phyloP scores from a whole-genome alignment of 2,329 filamentous ascomycete species.

The Aspergillus aculeatus region DNA sequence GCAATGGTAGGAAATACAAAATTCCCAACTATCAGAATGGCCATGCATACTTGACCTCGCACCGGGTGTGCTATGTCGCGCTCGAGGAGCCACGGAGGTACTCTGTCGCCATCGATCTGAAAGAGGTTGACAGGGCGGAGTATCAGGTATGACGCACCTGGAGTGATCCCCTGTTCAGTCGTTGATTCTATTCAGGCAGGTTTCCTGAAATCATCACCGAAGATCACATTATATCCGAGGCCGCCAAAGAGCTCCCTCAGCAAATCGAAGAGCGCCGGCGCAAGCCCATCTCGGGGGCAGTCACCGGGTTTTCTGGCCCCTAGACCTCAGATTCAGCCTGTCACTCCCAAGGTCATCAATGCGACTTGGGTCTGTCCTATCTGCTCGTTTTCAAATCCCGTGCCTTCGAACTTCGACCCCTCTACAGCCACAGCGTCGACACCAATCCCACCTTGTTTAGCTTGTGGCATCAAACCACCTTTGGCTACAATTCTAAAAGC shows the following conservation, averaged over 20 bases:
- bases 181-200: constrained; percentile 61
- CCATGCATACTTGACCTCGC: constrained; percentile 93
- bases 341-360: constrained; percentile 42
- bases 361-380: constrained; percentile 96
- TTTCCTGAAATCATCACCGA: constrained; percentile 91
- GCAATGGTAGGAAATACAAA: constrained; percentile 75
- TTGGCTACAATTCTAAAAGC: constrained; percentile 82
- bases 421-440: constrained; percentile 75
- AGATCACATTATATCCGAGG: constrained; percentile 86
- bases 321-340: constrained; percentile 34
- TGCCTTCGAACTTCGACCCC: constrained; percentile 91
- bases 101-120: constrained; percentile 82
- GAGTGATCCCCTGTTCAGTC: background rate
- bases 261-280: constrained; percentile 54
- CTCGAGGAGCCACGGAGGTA: constrained; percentile 79
- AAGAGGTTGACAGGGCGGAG: constrained; percentile 85
- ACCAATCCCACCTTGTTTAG: constrained; percentile 79
- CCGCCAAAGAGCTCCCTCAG: constrained; percentile 63
- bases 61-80: constrained; percentile 93
- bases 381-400: constrained; percentile 89
- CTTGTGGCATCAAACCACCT: constrained; percentile 90
- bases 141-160: constrained; percentile 65
- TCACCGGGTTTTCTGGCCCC: constrained; percentile 33
- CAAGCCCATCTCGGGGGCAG: constrained; percentile 28
- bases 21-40: constrained; percentile 91